phyloP scores from a whole-genome alignment of 2,329 filamentous ascomycete species.

The Apiospora sp. region DNA sequence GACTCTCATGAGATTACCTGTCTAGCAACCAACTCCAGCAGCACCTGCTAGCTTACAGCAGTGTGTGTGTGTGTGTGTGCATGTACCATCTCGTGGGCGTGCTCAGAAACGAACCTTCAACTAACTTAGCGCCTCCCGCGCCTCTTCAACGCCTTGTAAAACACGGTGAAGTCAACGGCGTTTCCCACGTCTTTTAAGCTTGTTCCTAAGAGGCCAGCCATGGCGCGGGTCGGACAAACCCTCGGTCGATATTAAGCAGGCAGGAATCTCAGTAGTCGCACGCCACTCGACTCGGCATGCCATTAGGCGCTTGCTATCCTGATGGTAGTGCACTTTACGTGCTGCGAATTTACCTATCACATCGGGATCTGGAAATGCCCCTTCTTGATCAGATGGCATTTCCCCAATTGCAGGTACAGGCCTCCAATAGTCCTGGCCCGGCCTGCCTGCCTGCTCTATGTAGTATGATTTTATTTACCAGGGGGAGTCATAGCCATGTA shows the following conservation, averaged over 20 bases:
- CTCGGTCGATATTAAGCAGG: constrained; percentile 40
- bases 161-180: constrained; percentile 27
- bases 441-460: not conserved
- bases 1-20: constrained; percentile 14
- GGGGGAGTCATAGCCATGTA: constrained; percentile 7
- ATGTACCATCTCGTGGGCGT: not conserved
- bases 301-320: not conserved
- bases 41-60: not conserved
- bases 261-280: constrained; percentile 14
- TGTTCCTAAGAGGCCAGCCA: constrained; percentile 31
- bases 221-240: constrained; percentile 38
- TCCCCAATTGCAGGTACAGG: not conserved
- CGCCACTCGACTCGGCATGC: constrained; percentile 10
- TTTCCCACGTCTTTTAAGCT: constrained; percentile 21
- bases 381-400: constrained; percentile 17
- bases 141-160: constrained; percentile 20
- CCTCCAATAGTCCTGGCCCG: not conserved
- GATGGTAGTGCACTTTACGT: not conserved
- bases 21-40: constrained; percentile 1
- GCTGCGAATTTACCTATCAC: not conserved
- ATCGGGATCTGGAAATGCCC: constrained; percentile 17
- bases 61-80: too few species aligned
- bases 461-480: not conserved
- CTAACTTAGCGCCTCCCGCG: constrained; percentile 18
- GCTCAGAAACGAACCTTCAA: constrained; percentile 1